Percentiles rank a stretch among this genome's conserved stretches.
Evolutionary conservation across 1,284 basidiomycete genomes (phyloP).

Genomic region (Heterobasidion parviporum): DNA sequence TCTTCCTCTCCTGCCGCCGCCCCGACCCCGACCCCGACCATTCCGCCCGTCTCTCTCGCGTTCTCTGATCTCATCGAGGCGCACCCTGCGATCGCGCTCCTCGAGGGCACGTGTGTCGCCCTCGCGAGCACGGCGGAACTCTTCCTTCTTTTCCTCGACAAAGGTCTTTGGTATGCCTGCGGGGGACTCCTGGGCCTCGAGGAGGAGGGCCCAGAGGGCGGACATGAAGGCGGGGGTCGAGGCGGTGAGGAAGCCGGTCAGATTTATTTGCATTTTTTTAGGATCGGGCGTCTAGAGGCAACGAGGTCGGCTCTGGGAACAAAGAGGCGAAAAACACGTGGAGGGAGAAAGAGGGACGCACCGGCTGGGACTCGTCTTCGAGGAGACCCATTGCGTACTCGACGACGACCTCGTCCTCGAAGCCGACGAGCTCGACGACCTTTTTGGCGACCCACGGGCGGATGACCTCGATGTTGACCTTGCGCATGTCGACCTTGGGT

Average conservation of each 20-base stretch:
- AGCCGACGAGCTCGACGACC: slow-evolving; percentile 81
- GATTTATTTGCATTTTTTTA: slow-evolving; percentile 89
- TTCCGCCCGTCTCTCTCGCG: slow-evolving; percentile 41
- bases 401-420: slow-evolving; percentile 95
- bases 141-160: slow-evolving; percentile 93
- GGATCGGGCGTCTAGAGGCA: slow-evolving; percentile 74
- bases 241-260: slow-evolving; percentile 85
- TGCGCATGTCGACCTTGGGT: slow-evolving; percentile 83
- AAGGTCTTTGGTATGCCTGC: slow-evolving; percentile 91
- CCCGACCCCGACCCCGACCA: slow-evolving; percentile 33
- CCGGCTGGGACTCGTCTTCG: slow-evolving; percentile 80
- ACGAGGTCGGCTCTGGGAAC: neutral
- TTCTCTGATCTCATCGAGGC: slow-evolving; percentile 62
- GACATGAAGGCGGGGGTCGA: slow-evolving; percentile 83
- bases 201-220: slow-evolving; percentile 81
- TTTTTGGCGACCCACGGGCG: slow-evolving; percentile 93
- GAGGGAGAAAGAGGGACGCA: slow-evolving; percentile 35
- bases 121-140: slow-evolving; percentile 74
- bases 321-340: slow-evolving; percentile 5
- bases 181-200: slow-evolving; percentile 85
- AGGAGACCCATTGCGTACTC: slow-evolving; percentile 93
- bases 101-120: slow-evolving; percentile 63
- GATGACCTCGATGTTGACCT: slow-evolving; percentile 86
- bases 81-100: slow-evolving; percentile 59
- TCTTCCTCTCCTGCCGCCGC: slow-evolving; percentile 26